Percentiles rank a stretch among this genome's conserved stretches.
These are phyloP conservation scores for Melampsora americana DNA, from an alignment of 1,284 basidiomycete genomes.

Conservation along the genomic window DNA sequence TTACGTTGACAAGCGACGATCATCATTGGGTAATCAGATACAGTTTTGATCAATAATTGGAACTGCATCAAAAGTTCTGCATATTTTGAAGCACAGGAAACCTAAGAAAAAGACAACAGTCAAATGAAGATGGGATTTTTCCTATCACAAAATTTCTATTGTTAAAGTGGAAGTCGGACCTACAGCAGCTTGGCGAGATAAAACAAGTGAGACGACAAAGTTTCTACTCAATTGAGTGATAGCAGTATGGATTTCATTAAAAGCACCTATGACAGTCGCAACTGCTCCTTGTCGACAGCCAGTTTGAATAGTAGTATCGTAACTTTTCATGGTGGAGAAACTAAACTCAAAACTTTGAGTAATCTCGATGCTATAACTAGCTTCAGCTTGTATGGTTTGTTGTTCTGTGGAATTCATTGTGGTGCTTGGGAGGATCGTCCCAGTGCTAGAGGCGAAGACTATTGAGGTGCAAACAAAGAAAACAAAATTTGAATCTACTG, in stretches of 20 bases:
- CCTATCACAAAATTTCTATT: too few relatives aligned
- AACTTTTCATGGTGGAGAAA: not conserved
- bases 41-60: too few relatives aligned
- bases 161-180: too few relatives aligned
- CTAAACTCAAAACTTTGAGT: not conserved
- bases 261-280: not conserved
- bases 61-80: too few relatives aligned
- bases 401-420: not conserved
- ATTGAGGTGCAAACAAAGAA: not conserved
- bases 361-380: not conserved
- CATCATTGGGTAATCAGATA: too few relatives aligned
- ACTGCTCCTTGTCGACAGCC: not conserved
- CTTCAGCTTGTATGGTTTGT: not conserved
- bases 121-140: too few relatives aligned
- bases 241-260: constrained; percentile 1
- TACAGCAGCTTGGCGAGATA: too few relatives aligned
- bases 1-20: too few relatives aligned
- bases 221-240: not conserved
- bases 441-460: not conserved
- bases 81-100: too few relatives aligned
- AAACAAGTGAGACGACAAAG: not conserved
- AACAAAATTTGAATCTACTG: not conserved
- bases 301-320: not conserved
- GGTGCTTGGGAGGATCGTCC: not conserved
- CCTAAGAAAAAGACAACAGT: too few relatives aligned